phyloP scores from a whole-genome alignment of 1,139 yeast species.

The Geotrichum phurueaensis region DNA sequence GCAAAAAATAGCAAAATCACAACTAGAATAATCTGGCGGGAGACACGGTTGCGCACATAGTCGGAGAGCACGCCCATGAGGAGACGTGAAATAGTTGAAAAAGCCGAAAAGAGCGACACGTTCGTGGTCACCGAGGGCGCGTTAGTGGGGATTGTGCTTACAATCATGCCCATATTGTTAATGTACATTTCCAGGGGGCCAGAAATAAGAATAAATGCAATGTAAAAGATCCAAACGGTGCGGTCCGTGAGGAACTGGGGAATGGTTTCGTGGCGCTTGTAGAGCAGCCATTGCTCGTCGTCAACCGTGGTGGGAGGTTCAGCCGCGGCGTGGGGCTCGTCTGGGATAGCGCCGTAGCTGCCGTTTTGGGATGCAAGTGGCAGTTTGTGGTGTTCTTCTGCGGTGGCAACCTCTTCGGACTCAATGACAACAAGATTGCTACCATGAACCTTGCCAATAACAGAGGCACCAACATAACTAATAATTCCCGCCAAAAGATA shows the following conservation, averaged over 20 bases:
- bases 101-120: slow-evolving; percentile 49
- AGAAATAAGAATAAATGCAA: slow-evolving; percentile 59
- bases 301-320: neutral
- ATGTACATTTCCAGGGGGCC: slow-evolving; percentile 89
- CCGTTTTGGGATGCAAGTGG: neutral
- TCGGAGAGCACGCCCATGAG: slow-evolving; percentile 65
- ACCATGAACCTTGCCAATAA: slow-evolving; percentile 15
- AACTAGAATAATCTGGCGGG: slow-evolving; percentile 31
- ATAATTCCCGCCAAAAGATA: slow-evolving; percentile 28
- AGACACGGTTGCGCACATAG: slow-evolving; percentile 27
- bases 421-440: neutral
- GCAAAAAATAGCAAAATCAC: slow-evolving; percentile 25
- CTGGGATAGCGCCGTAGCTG: neutral
- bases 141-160: slow-evolving; percentile 27
- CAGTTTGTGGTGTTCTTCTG: neutral
- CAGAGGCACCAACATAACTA: slow-evolving; percentile 27
- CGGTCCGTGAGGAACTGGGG: slow-evolving; percentile 51
- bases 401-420: neutral
- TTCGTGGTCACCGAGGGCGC: slow-evolving; percentile 41
- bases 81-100: slow-evolving; percentile 60
- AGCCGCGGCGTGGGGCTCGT: neutral
- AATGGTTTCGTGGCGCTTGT: slow-evolving; percentile 6
- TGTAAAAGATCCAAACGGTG: slow-evolving; percentile 57
- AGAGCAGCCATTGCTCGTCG: neutral
- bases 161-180: slow-evolving; percentile 70